Conservation (phyloP, 495 filamentous ascomycete genomes). For the Platismatia glauca region DNA sequence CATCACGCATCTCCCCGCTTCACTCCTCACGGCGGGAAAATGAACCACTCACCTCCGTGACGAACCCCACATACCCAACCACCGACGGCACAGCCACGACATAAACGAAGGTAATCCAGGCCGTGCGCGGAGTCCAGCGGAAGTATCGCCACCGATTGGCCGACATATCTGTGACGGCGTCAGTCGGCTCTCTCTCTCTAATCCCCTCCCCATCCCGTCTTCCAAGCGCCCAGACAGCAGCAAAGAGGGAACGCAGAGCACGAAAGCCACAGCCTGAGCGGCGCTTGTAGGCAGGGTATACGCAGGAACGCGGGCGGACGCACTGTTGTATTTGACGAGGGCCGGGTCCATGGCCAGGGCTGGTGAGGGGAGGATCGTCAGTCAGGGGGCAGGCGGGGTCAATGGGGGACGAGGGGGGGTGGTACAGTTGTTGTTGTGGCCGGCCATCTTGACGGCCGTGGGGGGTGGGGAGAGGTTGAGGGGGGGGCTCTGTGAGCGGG, state of each 20-base stretch:
- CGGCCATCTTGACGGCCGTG: constrained; percentile 21
- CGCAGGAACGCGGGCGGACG: no score
- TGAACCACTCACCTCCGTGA: constrained; percentile 63
- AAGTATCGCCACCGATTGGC: constrained; percentile 90
- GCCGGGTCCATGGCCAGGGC: constrained; percentile 67
- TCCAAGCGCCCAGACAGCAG: no score
- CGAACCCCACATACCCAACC: constrained; percentile 61
- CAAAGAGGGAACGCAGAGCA: no score
- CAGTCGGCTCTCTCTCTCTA: neutral
- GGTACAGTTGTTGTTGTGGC: constrained; percentile 31
- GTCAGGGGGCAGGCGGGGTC: neutral
- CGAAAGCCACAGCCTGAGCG: no score
- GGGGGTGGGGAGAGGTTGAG: no score
- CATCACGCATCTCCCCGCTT: no score
- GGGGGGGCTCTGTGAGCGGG: no score
- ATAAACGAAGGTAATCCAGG: constrained; percentile 67
- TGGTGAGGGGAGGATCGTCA: constrained; percentile 23
- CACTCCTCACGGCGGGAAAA: no score
- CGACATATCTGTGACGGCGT: constrained; percentile 56
- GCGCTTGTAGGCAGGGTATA: no score
- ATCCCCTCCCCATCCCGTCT: no score
- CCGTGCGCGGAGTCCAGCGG: constrained; percentile 78
- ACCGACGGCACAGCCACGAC: constrained; percentile 58
- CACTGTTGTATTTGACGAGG: constrained; percentile 67
- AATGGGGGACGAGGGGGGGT: neutral